Conservation (phyloP, 2,329 filamentous ascomycete genomes). For the Coniochaeta ligniaria region DNA sequence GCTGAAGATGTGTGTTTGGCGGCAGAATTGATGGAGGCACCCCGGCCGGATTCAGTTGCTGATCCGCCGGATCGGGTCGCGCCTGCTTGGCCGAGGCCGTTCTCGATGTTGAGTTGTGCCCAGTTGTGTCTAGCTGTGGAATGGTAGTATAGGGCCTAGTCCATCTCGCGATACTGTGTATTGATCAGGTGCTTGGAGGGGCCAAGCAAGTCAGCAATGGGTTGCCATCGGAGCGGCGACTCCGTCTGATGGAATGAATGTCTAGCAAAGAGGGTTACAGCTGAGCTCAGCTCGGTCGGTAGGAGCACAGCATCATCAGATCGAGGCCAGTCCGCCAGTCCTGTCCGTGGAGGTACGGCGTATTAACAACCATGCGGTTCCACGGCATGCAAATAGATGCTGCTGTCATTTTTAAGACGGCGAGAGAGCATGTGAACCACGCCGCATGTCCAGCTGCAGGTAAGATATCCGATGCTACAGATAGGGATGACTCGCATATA, state of each 20-base stretch:
- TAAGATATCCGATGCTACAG: not conserved
- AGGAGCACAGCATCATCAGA: not conserved
- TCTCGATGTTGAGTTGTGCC: not conserved
- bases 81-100: not conserved
- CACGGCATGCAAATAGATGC: not conserved
- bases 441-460: not conserved
- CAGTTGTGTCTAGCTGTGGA: not conserved
- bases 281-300: not conserved
- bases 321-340: not conserved
- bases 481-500: constrained; percentile 1
- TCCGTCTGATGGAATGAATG: not conserved
- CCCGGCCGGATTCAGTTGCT: not conserved
- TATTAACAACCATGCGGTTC: not conserved
- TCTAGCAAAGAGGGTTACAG: not conserved
- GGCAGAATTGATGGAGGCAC: not conserved
- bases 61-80: not conserved
- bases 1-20: not conserved
- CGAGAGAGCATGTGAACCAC: not conserved
- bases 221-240: not conserved
- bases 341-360: not conserved
- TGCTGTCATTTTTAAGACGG: not conserved
- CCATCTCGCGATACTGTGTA: not conserved
- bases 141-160: not conserved
- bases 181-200: not conserved
- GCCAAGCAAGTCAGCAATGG: not conserved